Percentiles rank a stretch among this genome's conserved stretches.
phyloP scores from a whole-genome alignment of 2,329 filamentous ascomycete species.

The Cladophialophora yegresii region DNA sequence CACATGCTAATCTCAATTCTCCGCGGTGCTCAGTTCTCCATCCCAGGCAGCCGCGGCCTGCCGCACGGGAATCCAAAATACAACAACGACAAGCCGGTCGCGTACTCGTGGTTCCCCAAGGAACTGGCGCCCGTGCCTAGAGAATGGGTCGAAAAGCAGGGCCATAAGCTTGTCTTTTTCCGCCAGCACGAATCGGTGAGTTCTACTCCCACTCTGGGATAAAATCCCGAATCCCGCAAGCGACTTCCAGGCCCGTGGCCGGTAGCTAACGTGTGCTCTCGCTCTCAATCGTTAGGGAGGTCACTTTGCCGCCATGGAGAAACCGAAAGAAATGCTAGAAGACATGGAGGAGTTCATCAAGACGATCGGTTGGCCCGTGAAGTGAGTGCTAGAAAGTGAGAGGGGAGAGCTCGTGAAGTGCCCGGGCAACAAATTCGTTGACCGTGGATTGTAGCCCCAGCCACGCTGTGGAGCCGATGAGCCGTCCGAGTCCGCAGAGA shows the following conservation, averaged over 20 bases:
- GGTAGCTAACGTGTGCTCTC: not conserved
- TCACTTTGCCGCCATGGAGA: slow-evolving; percentile 55
- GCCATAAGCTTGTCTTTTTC: slow-evolving; percentile 29
- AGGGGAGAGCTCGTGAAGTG: not conserved
- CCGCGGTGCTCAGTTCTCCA: slow-evolving; percentile 3
- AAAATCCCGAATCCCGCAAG: not conserved
- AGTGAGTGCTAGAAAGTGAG: slow-evolving; percentile 8
- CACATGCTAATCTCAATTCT: not conserved
- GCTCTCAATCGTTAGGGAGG: slow-evolving; percentile 46
- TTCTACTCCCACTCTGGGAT: not conserved
- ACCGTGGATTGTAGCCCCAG: not conserved
- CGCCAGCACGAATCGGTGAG: slow-evolving; percentile 23
- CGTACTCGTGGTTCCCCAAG: slow-evolving; percentile 50
- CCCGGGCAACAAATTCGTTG: not conserved
- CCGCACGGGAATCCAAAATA: slow-evolving; percentile 36
- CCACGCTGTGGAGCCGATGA: too few relatives aligned
- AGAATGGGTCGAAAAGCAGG: slow-evolving; percentile 30
- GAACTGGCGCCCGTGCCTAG: slow-evolving; percentile 48
- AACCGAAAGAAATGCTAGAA: slow-evolving; percentile 47
- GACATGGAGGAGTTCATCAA: slow-evolving; percentile 45
- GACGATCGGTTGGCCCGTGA: slow-evolving; percentile 27
- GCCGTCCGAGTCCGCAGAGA: too few relatives aligned
- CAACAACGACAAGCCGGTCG: slow-evolving; percentile 50
- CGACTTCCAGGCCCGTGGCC: not conserved
- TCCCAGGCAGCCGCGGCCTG: slow-evolving; percentile 7